These are phyloP conservation scores for Salix brachista DNA, from an alignment of 345 rosid species.

Conservation along the genomic window DNA sequence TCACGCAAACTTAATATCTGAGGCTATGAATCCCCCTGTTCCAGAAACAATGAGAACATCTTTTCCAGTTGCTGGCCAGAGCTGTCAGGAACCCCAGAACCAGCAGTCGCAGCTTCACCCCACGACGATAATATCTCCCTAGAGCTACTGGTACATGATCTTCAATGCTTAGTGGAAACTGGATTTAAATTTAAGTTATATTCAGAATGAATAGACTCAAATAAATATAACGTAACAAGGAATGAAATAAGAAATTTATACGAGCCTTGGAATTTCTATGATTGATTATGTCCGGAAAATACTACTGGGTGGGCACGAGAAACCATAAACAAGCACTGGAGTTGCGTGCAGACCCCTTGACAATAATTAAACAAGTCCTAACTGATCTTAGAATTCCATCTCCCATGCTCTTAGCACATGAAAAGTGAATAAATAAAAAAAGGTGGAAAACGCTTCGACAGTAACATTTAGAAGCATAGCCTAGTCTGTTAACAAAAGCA, in stretches of 20 bases:
- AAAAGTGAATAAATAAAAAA: background rate
- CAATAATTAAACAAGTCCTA: background rate
- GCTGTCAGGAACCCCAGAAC: too few species aligned
- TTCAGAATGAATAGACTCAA: constrained; percentile 12
- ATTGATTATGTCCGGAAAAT: background rate
- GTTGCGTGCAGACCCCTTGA: background rate
- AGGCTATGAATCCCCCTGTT: too few species aligned
- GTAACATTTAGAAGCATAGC: background rate
- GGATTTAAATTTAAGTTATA: too few species aligned
- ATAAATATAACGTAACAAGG: background rate
- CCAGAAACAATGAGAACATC: too few species aligned
- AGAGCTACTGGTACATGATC: too few species aligned
- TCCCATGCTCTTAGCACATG: background rate
- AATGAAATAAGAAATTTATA: background rate
- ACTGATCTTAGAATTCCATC: background rate
- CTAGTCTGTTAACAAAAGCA: constrained; percentile 4
- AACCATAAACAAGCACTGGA: background rate
- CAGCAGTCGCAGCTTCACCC: too few species aligned
- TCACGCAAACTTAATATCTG: too few species aligned
- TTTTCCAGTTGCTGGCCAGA: too few species aligned
- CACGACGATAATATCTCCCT: too few species aligned
- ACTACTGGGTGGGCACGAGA: background rate
- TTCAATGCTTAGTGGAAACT: too few species aligned
- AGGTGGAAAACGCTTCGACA: background rate
- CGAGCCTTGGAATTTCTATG: background rate